phyloP scores from a whole-genome alignment of 75 land plant genomes.

The Cupressus sempervirens region DNA sequence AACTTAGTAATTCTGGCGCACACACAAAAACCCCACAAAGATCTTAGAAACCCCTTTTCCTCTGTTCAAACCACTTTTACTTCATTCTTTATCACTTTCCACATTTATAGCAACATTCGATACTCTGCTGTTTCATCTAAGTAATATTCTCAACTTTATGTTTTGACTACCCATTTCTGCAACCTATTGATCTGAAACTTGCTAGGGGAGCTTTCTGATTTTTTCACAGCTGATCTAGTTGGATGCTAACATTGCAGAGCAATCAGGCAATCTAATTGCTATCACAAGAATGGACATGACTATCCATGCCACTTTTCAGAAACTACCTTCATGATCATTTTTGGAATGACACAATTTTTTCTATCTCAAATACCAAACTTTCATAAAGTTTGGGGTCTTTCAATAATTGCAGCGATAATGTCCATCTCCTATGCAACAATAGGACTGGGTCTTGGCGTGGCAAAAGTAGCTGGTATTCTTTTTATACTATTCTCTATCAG shows the following conservation, averaged over 20 bases:
- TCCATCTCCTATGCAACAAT: slow-evolving; percentile 21
- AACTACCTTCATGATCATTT: slow-evolving; percentile 13
- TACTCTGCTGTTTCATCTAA: neutral
- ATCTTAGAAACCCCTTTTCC: neutral
- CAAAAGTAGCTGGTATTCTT: slow-evolving; percentile 17
- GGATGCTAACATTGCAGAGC: slow-evolving; percentile 21
- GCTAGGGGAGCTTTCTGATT: neutral
- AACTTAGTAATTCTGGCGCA: neutral
- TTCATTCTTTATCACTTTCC: neutral
- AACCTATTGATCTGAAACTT: neutral
- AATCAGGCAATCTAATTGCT: slow-evolving; percentile 21
- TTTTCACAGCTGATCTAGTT: neutral
- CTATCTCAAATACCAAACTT: slow-evolving; percentile 25
- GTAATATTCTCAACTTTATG: neutral
- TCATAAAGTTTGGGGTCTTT: slow-evolving; percentile 21
- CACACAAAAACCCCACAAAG: neutral
- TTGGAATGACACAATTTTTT: slow-evolving; percentile 18
- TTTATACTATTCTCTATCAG: neutral
- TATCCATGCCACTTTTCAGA: slow-evolving; percentile 10
- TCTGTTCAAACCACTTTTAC: neutral
- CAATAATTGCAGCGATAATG: slow-evolving; percentile 26
- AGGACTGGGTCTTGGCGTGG: slow-evolving; percentile 26
- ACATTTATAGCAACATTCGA: neutral
- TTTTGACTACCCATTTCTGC: neutral
- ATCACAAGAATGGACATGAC: slow-evolving; percentile 21